Evolutionary conservation across 129 eudicot genomes (phyloP).

Genomic region (Flaveria ramosissima): DNA sequence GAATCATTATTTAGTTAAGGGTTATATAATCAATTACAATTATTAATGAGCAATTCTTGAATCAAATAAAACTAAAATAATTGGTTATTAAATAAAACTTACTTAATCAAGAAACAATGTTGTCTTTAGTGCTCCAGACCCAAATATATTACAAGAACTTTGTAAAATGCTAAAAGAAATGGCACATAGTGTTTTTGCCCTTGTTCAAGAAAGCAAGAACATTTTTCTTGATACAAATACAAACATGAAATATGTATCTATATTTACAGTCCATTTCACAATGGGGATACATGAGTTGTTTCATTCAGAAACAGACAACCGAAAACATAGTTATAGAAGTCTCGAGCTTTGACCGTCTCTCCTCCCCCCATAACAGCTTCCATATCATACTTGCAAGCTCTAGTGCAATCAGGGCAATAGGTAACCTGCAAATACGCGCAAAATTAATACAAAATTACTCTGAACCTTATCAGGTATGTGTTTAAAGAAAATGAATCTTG

Average conservation of each 20-base stretch:
- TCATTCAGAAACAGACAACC: slow-evolving; percentile 88
- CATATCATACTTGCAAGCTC: slow-evolving; percentile 82
- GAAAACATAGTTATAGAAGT: slow-evolving; percentile 74
- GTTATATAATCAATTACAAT: too few species aligned
- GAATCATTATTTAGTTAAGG: too few species aligned
- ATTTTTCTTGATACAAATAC: slow-evolving; percentile 25
- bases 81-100: too few species aligned
- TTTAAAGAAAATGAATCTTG: neutral
- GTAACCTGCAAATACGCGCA: slow-evolving; percentile 50
- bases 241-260: slow-evolving; percentile 5
- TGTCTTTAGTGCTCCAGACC: neutral
- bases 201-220: neutral
- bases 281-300: slow-evolving; percentile 46
- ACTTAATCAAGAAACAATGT: neutral
- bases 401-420: slow-evolving; percentile 88
- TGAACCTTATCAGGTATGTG: neutral
- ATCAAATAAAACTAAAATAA: too few species aligned
- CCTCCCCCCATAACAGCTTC: slow-evolving; percentile 50
- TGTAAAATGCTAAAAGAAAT: neutral
- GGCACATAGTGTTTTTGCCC: neutral
- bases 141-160: neutral
- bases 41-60: too few species aligned
- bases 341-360: slow-evolving; percentile 55
- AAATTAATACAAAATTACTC: neutral
- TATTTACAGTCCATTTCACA: slow-evolving; percentile 33